A percentile compares a stretch with the other conserved stretches of the same genome.
Evolutionary conservation across 2,329 filamentous ascomycete species (phyloP).

Genomic region (Pestalotiopsis sp.): DNA sequence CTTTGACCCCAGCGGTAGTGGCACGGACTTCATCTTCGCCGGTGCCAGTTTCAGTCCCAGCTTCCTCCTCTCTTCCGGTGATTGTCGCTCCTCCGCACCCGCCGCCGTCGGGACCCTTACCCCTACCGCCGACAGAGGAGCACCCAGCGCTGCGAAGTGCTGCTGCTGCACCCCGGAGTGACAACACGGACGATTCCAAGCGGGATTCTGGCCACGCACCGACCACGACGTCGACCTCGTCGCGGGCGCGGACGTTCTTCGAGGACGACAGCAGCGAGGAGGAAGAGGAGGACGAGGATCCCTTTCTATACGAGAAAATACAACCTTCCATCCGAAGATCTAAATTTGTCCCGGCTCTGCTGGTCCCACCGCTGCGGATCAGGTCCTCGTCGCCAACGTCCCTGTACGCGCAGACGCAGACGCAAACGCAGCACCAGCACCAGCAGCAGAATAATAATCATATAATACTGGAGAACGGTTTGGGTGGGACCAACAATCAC

Average conservation of each 20-base stretch:
- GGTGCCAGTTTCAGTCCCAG: conserved; percentile 19
- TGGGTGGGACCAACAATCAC: conserved; percentile 16
- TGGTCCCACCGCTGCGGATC: conserved; percentile 25
- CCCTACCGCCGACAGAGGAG: conserved; percentile 50
- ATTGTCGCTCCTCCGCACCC: conserved; percentile 37
- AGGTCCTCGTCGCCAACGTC: conserved; percentile 26
- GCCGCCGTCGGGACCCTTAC: conserved; percentile 37
- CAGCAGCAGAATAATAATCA: too few species aligned
- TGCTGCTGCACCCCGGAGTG: conserved; percentile 30
- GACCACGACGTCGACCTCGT: conserved; percentile 39
- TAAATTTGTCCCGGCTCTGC: conserved; percentile 19
- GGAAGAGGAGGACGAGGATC: conserved; percentile 41
- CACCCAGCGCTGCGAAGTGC: conserved; percentile 54
- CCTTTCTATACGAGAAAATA: conserved; percentile 32
- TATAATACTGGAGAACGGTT: conserved; percentile 21
- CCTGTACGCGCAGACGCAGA: conserved; percentile 28
- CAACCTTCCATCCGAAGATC: conserved; percentile 20
- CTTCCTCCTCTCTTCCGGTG: conserved; percentile 24
- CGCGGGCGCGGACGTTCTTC: conserved; percentile 36
- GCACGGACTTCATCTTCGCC: conserved; percentile 3
- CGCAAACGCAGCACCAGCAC: too few species aligned
- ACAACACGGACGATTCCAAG: conserved; percentile 46
- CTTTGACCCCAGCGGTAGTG: conserved; percentile 6
- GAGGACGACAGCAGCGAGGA: conserved; percentile 35
- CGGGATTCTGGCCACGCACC: conserved; percentile 58